phyloP scores from a whole-genome alignment of 192 early-diverging fungal species.

The Helicostylum pulchrum region DNA sequence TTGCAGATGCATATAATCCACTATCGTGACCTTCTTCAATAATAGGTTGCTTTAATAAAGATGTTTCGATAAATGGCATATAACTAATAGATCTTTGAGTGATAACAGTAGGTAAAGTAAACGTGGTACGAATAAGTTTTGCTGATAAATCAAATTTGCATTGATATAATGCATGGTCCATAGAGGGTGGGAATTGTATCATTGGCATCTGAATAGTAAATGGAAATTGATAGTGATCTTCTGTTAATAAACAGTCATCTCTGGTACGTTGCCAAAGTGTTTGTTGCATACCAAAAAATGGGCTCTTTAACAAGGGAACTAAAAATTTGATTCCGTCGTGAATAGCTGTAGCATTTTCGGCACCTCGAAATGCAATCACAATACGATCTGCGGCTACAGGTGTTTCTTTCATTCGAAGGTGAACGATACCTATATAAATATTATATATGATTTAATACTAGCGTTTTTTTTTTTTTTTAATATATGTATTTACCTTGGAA shows the following conservation, averaged over 20 bases:
- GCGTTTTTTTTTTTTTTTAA: too few species aligned
- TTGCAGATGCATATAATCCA: neutral
- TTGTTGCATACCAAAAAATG: conserved; percentile 22
- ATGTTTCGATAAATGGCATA: conserved; percentile 28
- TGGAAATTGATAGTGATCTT: conserved; percentile 22
- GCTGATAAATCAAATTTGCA: conserved; percentile 17
- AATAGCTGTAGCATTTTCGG: conserved; percentile 4
- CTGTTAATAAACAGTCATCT: neutral
- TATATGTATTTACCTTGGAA: conserved; percentile 22
- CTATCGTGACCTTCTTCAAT: neutral
- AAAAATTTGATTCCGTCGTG: neutral
- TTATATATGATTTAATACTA: too few species aligned
- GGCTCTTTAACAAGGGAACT: neutral
- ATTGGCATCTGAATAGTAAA: conserved; percentile 27
- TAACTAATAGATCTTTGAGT: conserved; percentile 6
- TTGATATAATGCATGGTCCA: conserved; percentile 12
- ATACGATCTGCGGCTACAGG: conserved; percentile 15
- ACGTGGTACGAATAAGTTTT: conserved; percentile 11
- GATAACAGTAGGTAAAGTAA: conserved; percentile 9
- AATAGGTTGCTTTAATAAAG: conserved; percentile 14
- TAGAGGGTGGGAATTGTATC: conserved; percentile 29
- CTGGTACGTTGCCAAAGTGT: conserved; percentile 14
- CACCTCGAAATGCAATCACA: conserved; percentile 7
- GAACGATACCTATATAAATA: conserved; percentile 15
- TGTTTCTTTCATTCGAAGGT: conserved; percentile 7